These are phyloP conservation scores for Boletus reticulatus DNA, from an alignment of 768 basidiomycete genomes.

Conservation along the genomic window DNA sequence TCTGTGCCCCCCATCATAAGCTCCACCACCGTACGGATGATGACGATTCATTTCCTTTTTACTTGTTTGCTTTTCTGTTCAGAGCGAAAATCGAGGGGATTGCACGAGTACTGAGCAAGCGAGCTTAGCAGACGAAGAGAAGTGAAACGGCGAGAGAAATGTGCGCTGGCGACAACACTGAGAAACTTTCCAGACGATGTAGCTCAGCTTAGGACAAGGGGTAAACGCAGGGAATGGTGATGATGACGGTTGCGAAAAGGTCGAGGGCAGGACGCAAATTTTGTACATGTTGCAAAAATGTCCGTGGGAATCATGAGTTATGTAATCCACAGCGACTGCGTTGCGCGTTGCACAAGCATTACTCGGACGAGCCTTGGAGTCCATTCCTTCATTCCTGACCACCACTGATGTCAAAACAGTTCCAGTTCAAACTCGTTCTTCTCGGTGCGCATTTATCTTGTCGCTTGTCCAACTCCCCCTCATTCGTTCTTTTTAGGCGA, in stretches of 20 bases:
- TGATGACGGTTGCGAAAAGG: slow-evolving; percentile 38
- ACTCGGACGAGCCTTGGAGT: not conserved
- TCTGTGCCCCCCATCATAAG: slow-evolving; percentile 58
- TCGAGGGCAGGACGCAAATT: slow-evolving; percentile 25
- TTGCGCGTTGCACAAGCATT: not conserved
- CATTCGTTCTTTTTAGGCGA: slow-evolving; percentile 58
- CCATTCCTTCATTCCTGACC: slow-evolving; percentile 22
- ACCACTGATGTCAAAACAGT: slow-evolving; percentile 82
- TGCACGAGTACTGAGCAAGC: slow-evolving; percentile 24
- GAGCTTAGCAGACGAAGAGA: slow-evolving; percentile 25
- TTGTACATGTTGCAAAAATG: slow-evolving; percentile 25
- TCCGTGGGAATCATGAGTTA: slow-evolving; percentile 29
- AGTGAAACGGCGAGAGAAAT: slow-evolving; percentile 17
- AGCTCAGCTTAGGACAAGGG: slow-evolving; percentile 25
- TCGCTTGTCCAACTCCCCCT: not conserved
- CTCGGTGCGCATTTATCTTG: slow-evolving; percentile 56
- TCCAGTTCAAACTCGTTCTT: slow-evolving; percentile 94
- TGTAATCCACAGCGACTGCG: slow-evolving; percentile 20
- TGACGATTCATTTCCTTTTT: slow-evolving; percentile 72
- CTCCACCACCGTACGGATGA: slow-evolving; percentile 73
- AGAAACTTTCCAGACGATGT: slow-evolving; percentile 21
- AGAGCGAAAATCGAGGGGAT: slow-evolving; percentile 23
- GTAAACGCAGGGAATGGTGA: slow-evolving; percentile 26
- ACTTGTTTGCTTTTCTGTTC: slow-evolving; percentile 26
- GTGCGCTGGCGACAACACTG: slow-evolving; percentile 17